Base-by-base conservation (phyloP, 352 stramenopile genomes). In the Phytophthora colocasiae region DNA sequence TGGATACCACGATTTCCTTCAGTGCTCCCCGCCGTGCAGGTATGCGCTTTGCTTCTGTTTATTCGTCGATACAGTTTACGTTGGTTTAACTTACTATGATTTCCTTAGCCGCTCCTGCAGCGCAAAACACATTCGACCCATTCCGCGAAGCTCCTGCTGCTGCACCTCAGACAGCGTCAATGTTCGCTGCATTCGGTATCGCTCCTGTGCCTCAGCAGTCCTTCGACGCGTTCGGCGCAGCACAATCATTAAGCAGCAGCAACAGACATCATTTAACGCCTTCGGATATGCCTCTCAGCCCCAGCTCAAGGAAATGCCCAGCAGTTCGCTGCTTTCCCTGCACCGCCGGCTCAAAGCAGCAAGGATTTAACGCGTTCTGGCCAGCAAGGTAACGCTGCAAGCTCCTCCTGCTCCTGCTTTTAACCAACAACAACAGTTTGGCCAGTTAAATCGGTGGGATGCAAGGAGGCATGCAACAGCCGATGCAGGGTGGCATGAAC, bases 1-100 rank as follows among this genome's bases (percentile, higher is more conserved):
- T 95, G 29, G 87, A 93, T 44, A 80, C 81, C 38, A n/a, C n/a
- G 85, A 93, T 58, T 93, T 95, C n/a, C 58, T 95, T 95, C 41
- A 74, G 69, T 43, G 49, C 79, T 46, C 60, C n/a, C 80, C 8
- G 63, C 59, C n/a, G n/a, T 29, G 66, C 51, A 73, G 76, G 71
- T 84, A 64, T 43, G 59, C 32, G 47, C 27, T 49, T 50, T n/a
- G 50, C 43, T 39, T n/a, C n/a, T 62, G 1, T 36, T 36, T 36
- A 12, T 36, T 36, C 31, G 31, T 36, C 31, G 31, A 36, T 36
- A 4, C 31, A 10, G 19, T 8, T 36, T 36, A 8, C 31, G 9
- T 36, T 36, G 8, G 9, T 32, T 65, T 34, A 22, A 49, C 19
- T 58, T 46, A 52, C 44, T 48, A 52, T 40, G 15, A 15, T 15